Evolutionary conservation across 192 early-diverging fungal species (phyloP), one percentile per base, ranked within the genome.

Genomic region (Backusella mclennaniae): DNA sequence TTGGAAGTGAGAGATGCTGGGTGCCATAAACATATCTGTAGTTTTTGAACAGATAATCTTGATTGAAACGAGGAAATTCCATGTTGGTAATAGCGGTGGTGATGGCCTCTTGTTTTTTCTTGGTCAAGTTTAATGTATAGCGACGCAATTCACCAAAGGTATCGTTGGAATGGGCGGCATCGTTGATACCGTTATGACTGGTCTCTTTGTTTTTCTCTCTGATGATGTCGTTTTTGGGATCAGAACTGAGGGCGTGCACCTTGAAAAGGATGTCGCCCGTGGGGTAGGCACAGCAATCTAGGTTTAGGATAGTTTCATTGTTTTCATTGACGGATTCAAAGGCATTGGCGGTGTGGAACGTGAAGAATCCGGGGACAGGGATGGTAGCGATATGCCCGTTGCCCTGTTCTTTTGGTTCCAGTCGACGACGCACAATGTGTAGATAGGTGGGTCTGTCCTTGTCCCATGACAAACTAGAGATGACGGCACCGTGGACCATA

Each of bases 291-390:
- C 63, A 66, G 12, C 35, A 44, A 44, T 75, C 74, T 41, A 75
- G n/a, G n/a, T 33, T 66, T 19, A 75, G 31, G n/a, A 75, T 42
- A 2, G 11, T 19, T n/a, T 66, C 36, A 0, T 63, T 66, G 6
- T 75, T 29, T 5, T 17, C 19, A 15, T 67, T 66, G 4, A 35
- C 2, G 19, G 39, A 21, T 2, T 75, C 74, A 29, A 38, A 75
- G 2, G 66, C 74, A 39, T 75, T 75, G 12, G 74, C 59, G 6
- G 42, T 31, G 49, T 75, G 74, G 66, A 75, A 75, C 0, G n/a
- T 42, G 8, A 75, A 75, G 26, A 75, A 75, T n/a, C n/a, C 41
- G 9, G 56, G 35, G 1, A 29, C 26, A 36, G 74, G 63, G 5
- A 75, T 66, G 14, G 63, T 44, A 3, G 74, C 66, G 12, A 75